phyloP scores from a whole-genome alignment of 148 eudicot genomes.

The Heliosperma pusillum region DNA sequence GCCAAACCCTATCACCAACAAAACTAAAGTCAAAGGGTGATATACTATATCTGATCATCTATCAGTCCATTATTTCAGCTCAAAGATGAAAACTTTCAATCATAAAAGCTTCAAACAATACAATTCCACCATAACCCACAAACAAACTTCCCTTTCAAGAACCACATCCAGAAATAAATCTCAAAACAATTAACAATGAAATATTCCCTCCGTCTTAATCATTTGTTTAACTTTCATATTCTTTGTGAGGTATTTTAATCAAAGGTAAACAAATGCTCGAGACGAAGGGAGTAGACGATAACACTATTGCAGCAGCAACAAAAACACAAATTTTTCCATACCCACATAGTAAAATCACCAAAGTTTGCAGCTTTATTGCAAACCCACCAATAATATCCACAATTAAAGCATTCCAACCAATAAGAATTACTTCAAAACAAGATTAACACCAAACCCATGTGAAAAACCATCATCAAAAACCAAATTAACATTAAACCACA shows the following conservation, averaged over 20 bases:
- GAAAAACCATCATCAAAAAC: not conserved
- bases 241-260: too few species aligned
- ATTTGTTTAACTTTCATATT: too few species aligned
- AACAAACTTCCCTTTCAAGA: not conserved
- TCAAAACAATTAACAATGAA: constrained; percentile 11
- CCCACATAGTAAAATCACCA: constrained; percentile 17
- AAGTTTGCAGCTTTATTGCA: not conserved
- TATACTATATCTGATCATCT: not conserved
- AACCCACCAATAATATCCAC: constrained; percentile 1
- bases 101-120: not conserved
- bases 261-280: too few species aligned
- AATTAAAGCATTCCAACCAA: not conserved
- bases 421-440: constrained; percentile 3
- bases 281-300: not conserved
- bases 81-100: constrained; percentile 4
- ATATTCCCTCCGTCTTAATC: not conserved
- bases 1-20: constrained; percentile 4
- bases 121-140: constrained; percentile 4
- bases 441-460: constrained; percentile 11
- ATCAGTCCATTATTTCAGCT: constrained; percentile 4
- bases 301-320: too few species aligned
- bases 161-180: constrained; percentile 20
- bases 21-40: not conserved
- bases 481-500: constrained; percentile 18
- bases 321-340: constrained; percentile 4